Evolutionary conservation across 179 eudicot genomes (phyloP).

Genomic region (Heliamphora ciliata): DNA sequence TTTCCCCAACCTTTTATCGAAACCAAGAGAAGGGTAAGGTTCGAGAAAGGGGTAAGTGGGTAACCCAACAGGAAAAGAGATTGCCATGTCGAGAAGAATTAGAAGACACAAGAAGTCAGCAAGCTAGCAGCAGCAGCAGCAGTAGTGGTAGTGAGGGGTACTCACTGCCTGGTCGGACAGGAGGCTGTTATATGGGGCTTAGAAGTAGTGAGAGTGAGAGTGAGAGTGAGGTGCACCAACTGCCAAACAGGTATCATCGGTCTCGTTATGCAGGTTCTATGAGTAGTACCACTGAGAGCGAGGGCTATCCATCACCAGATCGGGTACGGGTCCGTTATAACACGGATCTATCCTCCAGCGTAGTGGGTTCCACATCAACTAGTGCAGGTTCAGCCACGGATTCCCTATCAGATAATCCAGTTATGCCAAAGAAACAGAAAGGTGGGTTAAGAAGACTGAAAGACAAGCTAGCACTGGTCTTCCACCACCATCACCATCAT

Average conservation of each 20-base stretch:
- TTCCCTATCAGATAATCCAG: slow-evolving; percentile 16
- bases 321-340: neutral
- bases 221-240: slow-evolving; percentile 4
- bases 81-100: slow-evolving; percentile 17
- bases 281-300: slow-evolving; percentile 9
- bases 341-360: neutral
- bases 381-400: slow-evolving; percentile 17
- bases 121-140: slow-evolving; percentile 19
- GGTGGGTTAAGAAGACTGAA: slow-evolving; percentile 48
- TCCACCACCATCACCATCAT: slow-evolving; percentile 70
- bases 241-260: neutral
- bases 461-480: slow-evolving; percentile 53
- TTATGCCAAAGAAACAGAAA: slow-evolving; percentile 19
- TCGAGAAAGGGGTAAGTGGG: slow-evolving; percentile 8
- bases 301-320: slow-evolving; percentile 2
- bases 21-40: slow-evolving; percentile 16
- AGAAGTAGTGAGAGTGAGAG: slow-evolving; percentile 5
- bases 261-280: slow-evolving; percentile 1
- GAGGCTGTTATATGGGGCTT: neutral
- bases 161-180: neutral
- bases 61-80: slow-evolving; percentile 14
- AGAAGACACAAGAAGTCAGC: slow-evolving; percentile 28
- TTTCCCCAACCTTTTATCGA: slow-evolving; percentile 1
- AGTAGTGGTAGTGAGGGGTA: slow-evolving; percentile 8
- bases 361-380: slow-evolving; percentile 16